Conservation (phyloP, 2,329 filamentous ascomycete species). For the Colletotrichum higginsianum region DNA sequence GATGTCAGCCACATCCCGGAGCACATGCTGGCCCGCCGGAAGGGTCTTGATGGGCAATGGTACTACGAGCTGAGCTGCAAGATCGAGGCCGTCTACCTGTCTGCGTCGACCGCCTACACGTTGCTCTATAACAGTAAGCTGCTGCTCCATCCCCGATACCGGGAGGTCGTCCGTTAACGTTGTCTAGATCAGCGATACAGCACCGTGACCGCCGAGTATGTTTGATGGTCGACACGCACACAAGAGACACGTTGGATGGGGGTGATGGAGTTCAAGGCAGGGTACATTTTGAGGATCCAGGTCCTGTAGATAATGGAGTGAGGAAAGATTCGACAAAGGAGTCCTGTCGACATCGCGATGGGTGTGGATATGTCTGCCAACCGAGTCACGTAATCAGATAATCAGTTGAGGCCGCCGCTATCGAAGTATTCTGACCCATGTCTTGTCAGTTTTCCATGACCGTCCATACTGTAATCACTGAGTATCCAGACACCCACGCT, state of each 20-base stretch:
- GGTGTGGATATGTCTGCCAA: no score
- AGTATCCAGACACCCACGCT: no score
- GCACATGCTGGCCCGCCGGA: conserved; percentile 49
- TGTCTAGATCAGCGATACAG: conserved; percentile 55
- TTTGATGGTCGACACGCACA: conserved; percentile 43
- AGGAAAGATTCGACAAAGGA: neutral
- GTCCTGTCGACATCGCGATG: no score
- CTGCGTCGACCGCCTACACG: conserved; percentile 60
- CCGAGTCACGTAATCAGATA: neutral
- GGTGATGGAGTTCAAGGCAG: neutral
- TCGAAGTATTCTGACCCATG: neutral
- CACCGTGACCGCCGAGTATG: conserved; percentile 60
- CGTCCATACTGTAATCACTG: no score
- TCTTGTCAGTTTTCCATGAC: neutral
- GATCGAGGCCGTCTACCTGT: conserved; percentile 59
- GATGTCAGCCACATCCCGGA: conserved; percentile 60
- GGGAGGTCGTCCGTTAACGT: neutral
- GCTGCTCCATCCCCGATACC: no score
- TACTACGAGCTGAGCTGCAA: conserved; percentile 58
- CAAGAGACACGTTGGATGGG: no score
- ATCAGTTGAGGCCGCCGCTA: no score
- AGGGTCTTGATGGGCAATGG: conserved; percentile 54
- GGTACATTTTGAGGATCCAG: no score
- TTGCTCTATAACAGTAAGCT: conserved; percentile 58
- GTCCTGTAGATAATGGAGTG: neutral